phyloP scores from a whole-genome alignment of 257 asterid species.

The Solanum bulbocastanum region DNA sequence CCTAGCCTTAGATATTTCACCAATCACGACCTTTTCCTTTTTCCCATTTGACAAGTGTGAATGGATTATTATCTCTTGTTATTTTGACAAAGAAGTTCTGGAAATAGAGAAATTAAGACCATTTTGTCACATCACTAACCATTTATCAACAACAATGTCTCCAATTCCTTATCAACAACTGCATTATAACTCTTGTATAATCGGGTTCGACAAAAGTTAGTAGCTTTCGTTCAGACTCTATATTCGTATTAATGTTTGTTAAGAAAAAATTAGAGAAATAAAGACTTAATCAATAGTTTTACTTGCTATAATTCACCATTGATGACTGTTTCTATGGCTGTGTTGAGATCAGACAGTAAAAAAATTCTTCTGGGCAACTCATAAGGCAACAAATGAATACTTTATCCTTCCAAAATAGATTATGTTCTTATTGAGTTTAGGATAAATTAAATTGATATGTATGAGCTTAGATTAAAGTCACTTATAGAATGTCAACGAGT shows the following conservation, averaged over 20 bases:
- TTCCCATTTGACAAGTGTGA: background rate
- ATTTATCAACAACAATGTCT: background rate
- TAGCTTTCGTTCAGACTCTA: background rate
- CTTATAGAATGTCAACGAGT: background rate
- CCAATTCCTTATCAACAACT: background rate
- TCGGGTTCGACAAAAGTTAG: background rate
- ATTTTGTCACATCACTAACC: background rate
- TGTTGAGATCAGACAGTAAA: background rate
- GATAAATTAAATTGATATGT: background rate
- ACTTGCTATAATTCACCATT: background rate
- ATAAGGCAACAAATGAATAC: background rate
- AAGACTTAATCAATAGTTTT: background rate
- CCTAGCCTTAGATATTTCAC: background rate
- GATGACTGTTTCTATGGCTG: background rate
- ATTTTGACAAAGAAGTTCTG: background rate
- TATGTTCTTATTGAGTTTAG: background rate
- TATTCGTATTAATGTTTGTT: background rate
- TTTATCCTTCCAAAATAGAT: background rate
- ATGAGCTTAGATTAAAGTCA: background rate
- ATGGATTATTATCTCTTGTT: background rate
- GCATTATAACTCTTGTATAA: background rate
- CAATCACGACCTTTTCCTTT: background rate
- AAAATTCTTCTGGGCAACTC: background rate
- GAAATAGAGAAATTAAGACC: background rate
- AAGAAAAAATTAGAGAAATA: background rate